Conservation (phyloP, 331 rosid species). For the Prunus yedoensis region DNA sequence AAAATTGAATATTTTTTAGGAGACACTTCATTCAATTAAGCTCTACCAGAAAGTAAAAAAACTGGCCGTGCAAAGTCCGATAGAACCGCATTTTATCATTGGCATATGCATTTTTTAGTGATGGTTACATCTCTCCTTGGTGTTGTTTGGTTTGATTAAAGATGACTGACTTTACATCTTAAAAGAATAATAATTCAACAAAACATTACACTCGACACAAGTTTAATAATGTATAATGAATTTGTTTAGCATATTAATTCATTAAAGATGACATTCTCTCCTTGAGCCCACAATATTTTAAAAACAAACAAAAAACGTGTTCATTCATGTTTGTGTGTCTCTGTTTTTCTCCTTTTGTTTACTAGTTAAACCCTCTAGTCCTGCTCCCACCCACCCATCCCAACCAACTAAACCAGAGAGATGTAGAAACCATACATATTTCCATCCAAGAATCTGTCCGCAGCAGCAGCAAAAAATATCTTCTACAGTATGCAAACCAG, state of each 20-base stretch:
- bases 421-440: conserved; percentile 62
- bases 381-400: background rate
- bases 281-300: background rate
- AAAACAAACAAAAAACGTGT: background rate
- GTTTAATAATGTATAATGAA: background rate
- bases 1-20: background rate
- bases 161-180: background rate
- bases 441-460: conserved; percentile 91
- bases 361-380: background rate
- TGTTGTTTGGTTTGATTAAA: background rate
- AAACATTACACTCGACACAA: background rate
- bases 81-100: conserved; percentile 3
- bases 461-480: conserved; percentile 85
- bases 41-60: background rate
- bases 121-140: background rate
- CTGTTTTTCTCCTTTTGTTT: background rate
- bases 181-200: background rate
- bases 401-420: background rate
- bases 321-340: background rate
- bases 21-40: background rate
- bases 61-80: background rate
- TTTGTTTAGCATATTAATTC: background rate
- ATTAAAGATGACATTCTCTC: background rate
- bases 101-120: background rate
- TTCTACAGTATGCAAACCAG: conserved; percentile 82